Conservation (phyloP, 1,284 basidiomycete species). For the Cerioporus squamosus region DNA sequence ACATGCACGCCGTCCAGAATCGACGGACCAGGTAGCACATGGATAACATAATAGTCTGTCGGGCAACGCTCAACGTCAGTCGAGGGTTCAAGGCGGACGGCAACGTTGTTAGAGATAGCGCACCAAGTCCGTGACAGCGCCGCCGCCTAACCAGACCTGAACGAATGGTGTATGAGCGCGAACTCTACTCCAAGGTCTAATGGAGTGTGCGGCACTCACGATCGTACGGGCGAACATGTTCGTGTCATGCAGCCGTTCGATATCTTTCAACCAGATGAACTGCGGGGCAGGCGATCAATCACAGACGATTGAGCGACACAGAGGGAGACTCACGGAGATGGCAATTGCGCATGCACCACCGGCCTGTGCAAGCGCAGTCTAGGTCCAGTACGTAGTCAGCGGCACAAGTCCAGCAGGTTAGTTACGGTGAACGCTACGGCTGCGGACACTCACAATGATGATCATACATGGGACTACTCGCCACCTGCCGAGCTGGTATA, state of each 20-base stretch:
- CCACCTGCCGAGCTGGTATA: conserved; percentile 7
- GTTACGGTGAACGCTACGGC: neutral
- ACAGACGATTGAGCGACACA: neutral
- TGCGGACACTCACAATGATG: neutral
- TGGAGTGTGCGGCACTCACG: neutral
- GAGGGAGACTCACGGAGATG: neutral
- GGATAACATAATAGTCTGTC: conserved; percentile 8
- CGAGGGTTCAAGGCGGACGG: neutral
- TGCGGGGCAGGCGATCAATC: neutral
- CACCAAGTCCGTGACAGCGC: conserved; percentile 8
- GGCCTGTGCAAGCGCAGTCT: conserved; percentile 8
- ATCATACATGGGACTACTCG: conserved; percentile 1
- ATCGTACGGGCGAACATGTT: conserved; percentile 5
- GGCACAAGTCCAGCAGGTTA: neutral
- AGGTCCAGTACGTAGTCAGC: too few relatives aligned
- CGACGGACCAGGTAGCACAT: conserved; percentile 5
- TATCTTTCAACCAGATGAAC: conserved; percentile 8
- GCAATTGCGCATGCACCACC: conserved; percentile 9
- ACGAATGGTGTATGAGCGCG: neutral
- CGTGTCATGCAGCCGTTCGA: conserved; percentile 5
- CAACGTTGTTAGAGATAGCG: neutral
- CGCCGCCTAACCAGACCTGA: conserved; percentile 10
- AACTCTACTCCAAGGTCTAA: too few relatives aligned
- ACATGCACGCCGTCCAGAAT: neutral
- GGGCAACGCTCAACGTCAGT: neutral